These are phyloP conservation scores for Pugionium cornutum DNA, from an alignment of 345 rosid genomes.

Conservation along the genomic window DNA sequence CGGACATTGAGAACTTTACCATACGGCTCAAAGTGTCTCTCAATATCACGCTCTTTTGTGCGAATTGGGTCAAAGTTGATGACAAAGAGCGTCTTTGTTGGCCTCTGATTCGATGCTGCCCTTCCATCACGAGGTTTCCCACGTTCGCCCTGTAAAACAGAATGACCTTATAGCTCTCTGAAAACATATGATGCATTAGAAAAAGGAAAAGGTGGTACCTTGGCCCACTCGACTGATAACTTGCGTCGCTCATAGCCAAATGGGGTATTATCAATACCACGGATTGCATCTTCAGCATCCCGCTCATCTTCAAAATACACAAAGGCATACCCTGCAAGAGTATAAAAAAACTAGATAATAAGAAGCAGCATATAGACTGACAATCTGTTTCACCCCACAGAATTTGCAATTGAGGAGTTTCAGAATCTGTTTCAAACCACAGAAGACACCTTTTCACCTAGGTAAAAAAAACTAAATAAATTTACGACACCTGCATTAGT, in stretches of 20 bases:
- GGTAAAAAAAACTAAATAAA: constrained; percentile 39
- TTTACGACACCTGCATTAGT: constrained; percentile 75
- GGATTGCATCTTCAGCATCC: constrained; percentile 86
- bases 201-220: constrained; percentile 41
- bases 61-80: constrained; percentile 79
- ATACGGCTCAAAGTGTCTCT: constrained; percentile 75
- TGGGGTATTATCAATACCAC: constrained; percentile 56
- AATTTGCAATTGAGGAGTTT: constrained; percentile 6
- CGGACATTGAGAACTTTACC: constrained; percentile 73
- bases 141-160: constrained; percentile 64
- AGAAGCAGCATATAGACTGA: constrained; percentile 13
- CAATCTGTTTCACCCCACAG: constrained; percentile 2
- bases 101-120: constrained; percentile 59
- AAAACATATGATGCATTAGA: not conserved
- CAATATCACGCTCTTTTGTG: constrained; percentile 70
- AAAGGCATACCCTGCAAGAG: constrained; percentile 77
- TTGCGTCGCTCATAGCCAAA: constrained; percentile 77
- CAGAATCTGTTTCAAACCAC: not conserved
- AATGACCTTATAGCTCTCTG: constrained; percentile 17
- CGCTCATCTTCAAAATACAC: constrained; percentile 86
- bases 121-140: constrained; percentile 67
- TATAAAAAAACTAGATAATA: not conserved
- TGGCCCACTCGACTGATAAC: constrained; percentile 87
- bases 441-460: constrained; percentile 37
- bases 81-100: constrained; percentile 83